Conservation (phyloP, 352 stramenopile species). For the Phytophthora podocarpi region DNA sequence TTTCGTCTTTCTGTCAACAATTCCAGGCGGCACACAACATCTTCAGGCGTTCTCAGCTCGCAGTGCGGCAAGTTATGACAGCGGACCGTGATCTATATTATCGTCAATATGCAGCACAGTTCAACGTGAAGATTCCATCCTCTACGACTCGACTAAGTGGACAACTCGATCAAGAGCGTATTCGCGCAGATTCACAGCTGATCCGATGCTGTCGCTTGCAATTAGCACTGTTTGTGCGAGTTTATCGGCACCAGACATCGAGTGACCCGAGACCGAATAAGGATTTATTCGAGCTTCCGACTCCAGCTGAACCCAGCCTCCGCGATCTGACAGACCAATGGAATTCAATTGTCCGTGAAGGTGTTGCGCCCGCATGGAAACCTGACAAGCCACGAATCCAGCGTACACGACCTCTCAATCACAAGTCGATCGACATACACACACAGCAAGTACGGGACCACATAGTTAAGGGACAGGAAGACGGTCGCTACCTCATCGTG, state of each 20-base stretch:
- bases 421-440: not conserved
- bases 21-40: too few species aligned
- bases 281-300: constrained; percentile 3
- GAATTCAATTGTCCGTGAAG: constrained; percentile 3
- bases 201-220: not conserved
- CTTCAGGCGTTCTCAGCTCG: too few species aligned
- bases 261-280: constrained; percentile 5
- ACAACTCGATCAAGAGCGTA: not conserved
- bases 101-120: too few species aligned
- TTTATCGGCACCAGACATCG: not conserved
- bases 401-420: not conserved
- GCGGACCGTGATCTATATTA: too few species aligned
- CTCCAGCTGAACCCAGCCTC: not conserved
- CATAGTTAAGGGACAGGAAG: not conserved
- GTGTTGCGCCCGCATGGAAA: not conserved
- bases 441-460: constrained; percentile 1
- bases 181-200: not conserved
- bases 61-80: too few species aligned
- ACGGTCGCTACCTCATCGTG: constrained; percentile 6
- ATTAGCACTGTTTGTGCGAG: not conserved
- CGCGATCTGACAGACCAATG: not conserved
- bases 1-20: too few species aligned
- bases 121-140: too few species aligned
- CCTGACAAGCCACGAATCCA: not conserved
- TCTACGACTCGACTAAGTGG: too few species aligned